Conservation (phyloP, 108 stramenopile species). For the Cyclotella sp. region DNA sequence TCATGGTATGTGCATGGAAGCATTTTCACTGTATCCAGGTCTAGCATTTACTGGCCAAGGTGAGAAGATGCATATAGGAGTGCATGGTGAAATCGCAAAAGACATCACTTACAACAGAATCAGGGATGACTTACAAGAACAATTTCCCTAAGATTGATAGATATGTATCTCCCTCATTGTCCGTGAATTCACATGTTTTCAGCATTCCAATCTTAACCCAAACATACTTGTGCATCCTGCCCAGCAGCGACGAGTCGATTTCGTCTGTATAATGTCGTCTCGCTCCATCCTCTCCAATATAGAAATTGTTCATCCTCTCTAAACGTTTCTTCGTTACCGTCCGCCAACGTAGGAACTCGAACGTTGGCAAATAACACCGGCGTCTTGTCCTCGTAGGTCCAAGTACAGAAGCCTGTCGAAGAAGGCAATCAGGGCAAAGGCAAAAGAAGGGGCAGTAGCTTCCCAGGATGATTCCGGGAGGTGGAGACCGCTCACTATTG, state of each 20-base stretch:
- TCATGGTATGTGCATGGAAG: conserved; percentile 56
- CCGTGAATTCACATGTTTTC: conserved; percentile 20
- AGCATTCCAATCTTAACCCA: too few species aligned
- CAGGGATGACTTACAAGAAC: conserved; percentile 48
- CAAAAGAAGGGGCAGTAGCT: conserved; percentile 52
- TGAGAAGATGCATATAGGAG: neutral
- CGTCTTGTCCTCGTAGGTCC: conserved; percentile 78
- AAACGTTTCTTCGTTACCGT: conserved; percentile 27
- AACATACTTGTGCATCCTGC: too few species aligned
- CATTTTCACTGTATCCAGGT: conserved; percentile 66
- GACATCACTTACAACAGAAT: too few species aligned
- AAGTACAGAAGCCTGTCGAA: conserved; percentile 53
- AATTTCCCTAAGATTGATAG: conserved; percentile 50
- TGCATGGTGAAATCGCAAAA: neutral
- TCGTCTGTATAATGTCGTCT: too few species aligned
- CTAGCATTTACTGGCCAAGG: conserved; percentile 65
- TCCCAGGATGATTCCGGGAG: conserved; percentile 3
- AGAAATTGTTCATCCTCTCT: too few species aligned
- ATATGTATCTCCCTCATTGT: conserved; percentile 48
- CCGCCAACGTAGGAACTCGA: too few species aligned
- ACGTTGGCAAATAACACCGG: too few species aligned
- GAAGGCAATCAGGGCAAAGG: conserved; percentile 48
- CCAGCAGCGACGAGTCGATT: too few species aligned
- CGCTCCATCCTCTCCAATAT: too few species aligned
- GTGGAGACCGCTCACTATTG: conserved; percentile 15